Evolutionary conservation across 208 protist genomes (phyloP).

Genomic region (Acanthamoeba polyphaga): DNA sequence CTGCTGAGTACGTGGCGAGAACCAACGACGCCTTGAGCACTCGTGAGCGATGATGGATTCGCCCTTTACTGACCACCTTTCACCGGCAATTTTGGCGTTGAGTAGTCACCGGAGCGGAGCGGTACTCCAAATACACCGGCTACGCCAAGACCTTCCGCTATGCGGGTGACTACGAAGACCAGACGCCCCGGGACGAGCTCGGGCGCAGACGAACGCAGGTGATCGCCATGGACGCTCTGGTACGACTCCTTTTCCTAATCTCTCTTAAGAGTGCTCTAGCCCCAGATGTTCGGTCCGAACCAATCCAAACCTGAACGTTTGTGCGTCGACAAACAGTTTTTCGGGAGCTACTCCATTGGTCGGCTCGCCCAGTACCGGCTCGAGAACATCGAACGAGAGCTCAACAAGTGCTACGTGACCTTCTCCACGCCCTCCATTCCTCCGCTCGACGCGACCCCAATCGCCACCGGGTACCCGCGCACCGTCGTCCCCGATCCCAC

Average conservation of each 20-base stretch:
- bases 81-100: no score
- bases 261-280: no score
- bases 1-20: conserved; percentile 1
- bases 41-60: background rate
- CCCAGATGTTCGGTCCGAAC: no score
- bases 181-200: conserved; percentile 36
- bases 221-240: conserved; percentile 71
- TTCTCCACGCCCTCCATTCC: conserved; percentile 37
- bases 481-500: background rate
- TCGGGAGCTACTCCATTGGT: background rate
- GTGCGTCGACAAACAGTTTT: background rate
- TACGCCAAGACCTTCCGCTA: conserved; percentile 70
- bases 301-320: background rate
- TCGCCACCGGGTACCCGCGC: background rate
- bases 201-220: conserved; percentile 54
- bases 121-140: conserved; percentile 63
- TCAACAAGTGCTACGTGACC: conserved; percentile 53
- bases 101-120: conserved; percentile 52
- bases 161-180: conserved; percentile 46
- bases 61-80: no score
- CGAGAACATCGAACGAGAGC: conserved; percentile 28
- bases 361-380: conserved; percentile 35
- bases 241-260: background rate
- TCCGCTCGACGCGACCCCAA: background rate
- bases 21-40: background rate